A percentile compares a stretch with the other conserved stretches of the same genome.
phyloP scores from a whole-genome alignment of 2,329 filamentous ascomycete species.

The Huntiella abstrusa region DNA sequence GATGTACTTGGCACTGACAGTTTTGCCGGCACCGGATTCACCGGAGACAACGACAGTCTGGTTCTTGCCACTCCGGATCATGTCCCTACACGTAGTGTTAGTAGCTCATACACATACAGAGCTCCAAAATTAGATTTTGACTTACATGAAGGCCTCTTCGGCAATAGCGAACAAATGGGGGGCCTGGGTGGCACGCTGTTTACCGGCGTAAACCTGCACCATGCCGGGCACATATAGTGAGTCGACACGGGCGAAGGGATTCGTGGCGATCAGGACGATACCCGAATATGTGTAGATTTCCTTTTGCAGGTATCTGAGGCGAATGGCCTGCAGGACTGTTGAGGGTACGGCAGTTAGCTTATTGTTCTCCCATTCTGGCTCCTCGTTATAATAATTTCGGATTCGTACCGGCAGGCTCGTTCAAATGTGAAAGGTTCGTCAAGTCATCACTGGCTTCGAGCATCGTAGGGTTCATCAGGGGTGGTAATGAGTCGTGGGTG shows the following conservation, averaged over 20 bases:
- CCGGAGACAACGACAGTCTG: conserved; percentile 98
- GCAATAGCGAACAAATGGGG: conserved; percentile 97
- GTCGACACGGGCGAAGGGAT: conserved; percentile 92
- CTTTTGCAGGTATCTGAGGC: conserved; percentile 90
- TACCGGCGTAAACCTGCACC: conserved; percentile 98
- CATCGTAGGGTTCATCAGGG: conserved; percentile 94
- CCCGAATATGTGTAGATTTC: conserved; percentile 99
- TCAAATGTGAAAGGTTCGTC: conserved; percentile 91
- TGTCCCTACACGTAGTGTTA: conserved; percentile 52
- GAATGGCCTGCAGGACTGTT: conserved; percentile 87
- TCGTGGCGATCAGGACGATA: conserved; percentile 95
- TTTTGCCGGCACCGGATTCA: conserved; percentile 96
- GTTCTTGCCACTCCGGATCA: conserved; percentile 88
- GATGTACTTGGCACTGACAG: conserved; percentile 98
- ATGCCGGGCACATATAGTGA: conserved; percentile 97
- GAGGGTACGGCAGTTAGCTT: background rate
- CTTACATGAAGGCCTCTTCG: conserved; percentile 92
- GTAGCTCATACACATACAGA: conserved; percentile 12
- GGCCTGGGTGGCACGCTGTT: conserved; percentile 87
- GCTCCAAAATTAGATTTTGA: conserved; percentile 11
- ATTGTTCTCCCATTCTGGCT: background rate
- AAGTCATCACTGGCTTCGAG: conserved; percentile 96
- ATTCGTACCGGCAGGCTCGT: conserved; percentile 78
- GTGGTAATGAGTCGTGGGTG: conserved; percentile 62
- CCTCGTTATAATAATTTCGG: too few species aligned